These are phyloP conservation scores for Alternaria alternata DNA, from an alignment of 2,329 filamentous ascomycete species.

Conservation along the genomic window DNA sequence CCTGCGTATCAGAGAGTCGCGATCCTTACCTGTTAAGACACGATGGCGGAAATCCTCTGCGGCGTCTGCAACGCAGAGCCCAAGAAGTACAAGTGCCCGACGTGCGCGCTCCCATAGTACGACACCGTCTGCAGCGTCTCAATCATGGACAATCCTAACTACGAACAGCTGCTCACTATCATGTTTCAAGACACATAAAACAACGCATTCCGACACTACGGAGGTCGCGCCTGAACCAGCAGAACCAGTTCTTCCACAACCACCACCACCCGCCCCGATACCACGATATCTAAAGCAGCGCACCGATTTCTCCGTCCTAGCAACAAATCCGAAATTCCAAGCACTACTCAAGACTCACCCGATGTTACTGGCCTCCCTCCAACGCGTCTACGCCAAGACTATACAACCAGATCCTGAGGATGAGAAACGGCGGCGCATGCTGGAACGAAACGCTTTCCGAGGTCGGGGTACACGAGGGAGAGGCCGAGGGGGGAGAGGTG, in stretches of 20 bases:
- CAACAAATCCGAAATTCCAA: conserved; percentile 38
- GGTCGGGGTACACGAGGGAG: conserved; percentile 25
- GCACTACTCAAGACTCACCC: conserved; percentile 39
- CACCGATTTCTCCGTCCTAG: conserved; percentile 43
- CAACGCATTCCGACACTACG: conserved; percentile 24
- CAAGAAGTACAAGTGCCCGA: conserved; percentile 62
- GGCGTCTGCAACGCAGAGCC: conserved; percentile 54
- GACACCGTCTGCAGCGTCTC: conserved; percentile 10
- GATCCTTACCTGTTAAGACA: background rate
- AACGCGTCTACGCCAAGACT: conserved; percentile 45
- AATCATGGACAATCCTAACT: background rate
- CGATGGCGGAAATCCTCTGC: conserved; percentile 49
- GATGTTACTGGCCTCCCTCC: conserved; percentile 33
- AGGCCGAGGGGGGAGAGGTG: conserved; percentile 27
- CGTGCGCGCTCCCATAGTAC: conserved; percentile 57
- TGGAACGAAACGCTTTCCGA: conserved; percentile 24
- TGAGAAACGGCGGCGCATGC: conserved; percentile 22
- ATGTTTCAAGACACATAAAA: conserved; percentile 46
- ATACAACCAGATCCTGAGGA: conserved; percentile 44
- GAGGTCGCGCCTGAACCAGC: conserved; percentile 8
- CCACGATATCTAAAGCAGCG: conserved; percentile 44
- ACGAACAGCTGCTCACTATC: conserved; percentile 39
- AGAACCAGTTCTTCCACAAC: conserved; percentile 30
- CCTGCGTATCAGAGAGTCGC: background rate
- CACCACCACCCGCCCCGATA: conserved; percentile 36